These are phyloP conservation scores for Metschnikowia cerradonensis DNA, from an alignment of 805 yeast genomes.

Conservation along the genomic window DNA sequence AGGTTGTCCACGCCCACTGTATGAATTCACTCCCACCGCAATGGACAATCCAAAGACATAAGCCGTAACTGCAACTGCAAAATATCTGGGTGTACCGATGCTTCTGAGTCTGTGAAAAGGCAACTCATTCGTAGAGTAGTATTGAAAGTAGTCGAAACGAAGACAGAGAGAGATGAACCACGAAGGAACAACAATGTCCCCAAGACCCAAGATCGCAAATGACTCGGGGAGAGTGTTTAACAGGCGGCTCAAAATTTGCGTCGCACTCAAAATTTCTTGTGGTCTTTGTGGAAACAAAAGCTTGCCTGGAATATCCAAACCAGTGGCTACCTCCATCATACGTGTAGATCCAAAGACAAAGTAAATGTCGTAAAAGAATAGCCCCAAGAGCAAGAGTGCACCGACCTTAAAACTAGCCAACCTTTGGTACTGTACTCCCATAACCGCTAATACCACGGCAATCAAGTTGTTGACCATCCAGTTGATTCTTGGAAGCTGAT, in stretches of 20 bases:
- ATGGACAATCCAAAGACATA: conserved; percentile 44
- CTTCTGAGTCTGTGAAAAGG: conserved; percentile 24
- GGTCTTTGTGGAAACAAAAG: conserved; percentile 38
- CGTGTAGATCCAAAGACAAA: conserved; percentile 62
- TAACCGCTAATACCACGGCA: conserved; percentile 42
- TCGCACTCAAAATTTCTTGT: neutral
- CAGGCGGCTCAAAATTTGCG: neutral
- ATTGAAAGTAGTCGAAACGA: conserved; percentile 47
- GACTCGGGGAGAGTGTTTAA: neutral
- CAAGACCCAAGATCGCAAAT: conserved; percentile 51
- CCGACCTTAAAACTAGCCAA: conserved; percentile 46
- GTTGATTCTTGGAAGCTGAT: conserved; percentile 20
- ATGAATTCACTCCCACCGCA: conserved; percentile 40
- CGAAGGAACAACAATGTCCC: conserved; percentile 65
- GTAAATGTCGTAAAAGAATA: conserved; percentile 60
- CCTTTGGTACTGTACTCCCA: conserved; percentile 35
- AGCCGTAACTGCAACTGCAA: conserved; percentile 40
- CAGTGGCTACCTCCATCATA: conserved; percentile 60
- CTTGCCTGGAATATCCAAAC: conserved; percentile 52
- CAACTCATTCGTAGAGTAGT: conserved; percentile 11
- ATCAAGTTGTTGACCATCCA: conserved; percentile 47
- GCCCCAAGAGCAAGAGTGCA: conserved; percentile 40
- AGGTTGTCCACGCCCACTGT: conserved; percentile 54
- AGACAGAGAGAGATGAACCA: conserved; percentile 48
- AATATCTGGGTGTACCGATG: conserved; percentile 46